Percentiles rank a stretch among this genome's conserved stretches.
These are phyloP conservation scores for Ophiocordyceps polyrhachis-furcata DNA, from an alignment of 2,329 filamentous ascomycete genomes.

Conservation along the genomic window DNA sequence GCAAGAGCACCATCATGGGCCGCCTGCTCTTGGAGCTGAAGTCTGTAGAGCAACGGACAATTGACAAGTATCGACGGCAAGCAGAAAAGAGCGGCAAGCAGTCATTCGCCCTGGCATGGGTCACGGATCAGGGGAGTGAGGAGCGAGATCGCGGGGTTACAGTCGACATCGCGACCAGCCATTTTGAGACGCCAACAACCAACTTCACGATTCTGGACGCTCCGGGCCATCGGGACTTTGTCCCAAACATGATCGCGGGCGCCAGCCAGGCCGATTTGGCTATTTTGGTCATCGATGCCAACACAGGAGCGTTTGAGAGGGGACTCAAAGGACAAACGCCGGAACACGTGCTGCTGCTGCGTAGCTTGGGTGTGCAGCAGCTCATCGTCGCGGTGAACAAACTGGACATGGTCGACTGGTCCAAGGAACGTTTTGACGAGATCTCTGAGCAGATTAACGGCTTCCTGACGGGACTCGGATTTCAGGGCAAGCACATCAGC, in stretches of 20 bases:
- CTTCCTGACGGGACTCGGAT: conserved; percentile 69
- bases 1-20: conserved; percentile 96
- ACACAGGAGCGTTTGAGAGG: conserved; percentile 80
- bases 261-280: conserved; percentile 93
- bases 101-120: conserved; percentile 93
- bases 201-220: conserved; percentile 90
- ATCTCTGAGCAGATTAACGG: conserved; percentile 68
- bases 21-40: conserved; percentile 78
- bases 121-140: conserved; percentile 80
- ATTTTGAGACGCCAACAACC: conserved; percentile 77
- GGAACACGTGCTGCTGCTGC: conserved; percentile 76
- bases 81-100: conserved; percentile 84
- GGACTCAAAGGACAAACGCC: conserved; percentile 85
- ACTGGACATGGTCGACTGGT: conserved; percentile 76
- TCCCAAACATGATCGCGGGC: conserved; percentile 97
- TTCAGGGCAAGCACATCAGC: conserved; percentile 59
- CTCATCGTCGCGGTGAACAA: conserved; percentile 92
- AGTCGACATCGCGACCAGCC: conserved; percentile 88
- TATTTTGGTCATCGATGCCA: conserved; percentile 81
- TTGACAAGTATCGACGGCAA: conserved; percentile 76
- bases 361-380: conserved; percentile 77
- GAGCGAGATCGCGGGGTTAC: conserved; percentile 83
- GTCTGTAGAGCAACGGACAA: conserved; percentile 69
- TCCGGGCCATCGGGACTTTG: conserved; percentile 86
- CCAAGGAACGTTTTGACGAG: conserved; percentile 61